Base-by-base conservation (phyloP, 306 rosid genomes). In the Aeschynomene evenia region DNA sequence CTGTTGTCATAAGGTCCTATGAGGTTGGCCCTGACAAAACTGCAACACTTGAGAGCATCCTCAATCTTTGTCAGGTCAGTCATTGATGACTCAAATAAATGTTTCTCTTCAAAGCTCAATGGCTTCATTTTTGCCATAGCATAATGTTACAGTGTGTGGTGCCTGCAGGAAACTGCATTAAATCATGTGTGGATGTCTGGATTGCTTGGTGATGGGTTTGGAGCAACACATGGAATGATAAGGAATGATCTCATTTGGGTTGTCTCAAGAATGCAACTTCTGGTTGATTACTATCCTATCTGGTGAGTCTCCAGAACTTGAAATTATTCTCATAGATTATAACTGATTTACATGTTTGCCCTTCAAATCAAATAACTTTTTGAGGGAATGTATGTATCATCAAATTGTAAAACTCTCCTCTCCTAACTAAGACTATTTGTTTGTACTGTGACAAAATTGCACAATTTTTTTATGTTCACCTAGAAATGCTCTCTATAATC, bases 111-210 rank as follows among this genome's bases (percentile, higher is more conserved):
- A 34, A 34, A n/a, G n/a, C n/a, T n/a, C 24, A 55, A 18, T 40
- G 8, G 50, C 39, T 54, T 69, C 43, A 26, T 71, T 36, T 49
- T 48, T 24, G 61, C 16, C 22, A 49, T 15, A 15, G 23, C 31
- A 61, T 23, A 26, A 37, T 69, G n/a, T 61, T 69, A 37, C 43
- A 43, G 4, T 45, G 29, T 12, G 4, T 42, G 5, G 9, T 55
- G 11, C 20, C 15, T 80, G 85, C 65, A 93, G 97, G 98, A 93
- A 80, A 90, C 97, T 26, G 97, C 98, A 53, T 58, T 94, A 40
- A 90, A 88, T 76, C 97, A 88, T 81, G 97, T 94, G 18, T 94
- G 96, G 97, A 94, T 90, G 97, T 94, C 97, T 34, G 96, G 97
- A 23, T 73, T 94, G 19, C 89, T 94, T 1, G 31, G 98, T 72